Base-by-base conservation (phyloP, 2,329 filamentous ascomycete genomes). In the Boeremia lycopersici region DNA sequence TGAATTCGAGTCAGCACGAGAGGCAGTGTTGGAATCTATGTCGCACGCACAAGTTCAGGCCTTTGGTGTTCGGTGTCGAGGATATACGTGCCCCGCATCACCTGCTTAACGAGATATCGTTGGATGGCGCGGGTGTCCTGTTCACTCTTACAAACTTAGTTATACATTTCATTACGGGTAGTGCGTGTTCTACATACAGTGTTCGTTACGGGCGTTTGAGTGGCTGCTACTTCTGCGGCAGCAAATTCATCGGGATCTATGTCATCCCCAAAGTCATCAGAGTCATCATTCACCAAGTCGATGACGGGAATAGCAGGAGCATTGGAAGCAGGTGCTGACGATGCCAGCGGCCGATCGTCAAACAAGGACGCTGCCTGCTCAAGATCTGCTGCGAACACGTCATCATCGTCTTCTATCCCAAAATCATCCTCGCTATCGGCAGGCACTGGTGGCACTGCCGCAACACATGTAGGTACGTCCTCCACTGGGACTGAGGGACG, bases 101-200 rank as follows among this genome's bases (percentile, higher is more conserved):
- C 85, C 69, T 88, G 86, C 62, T 87, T 89, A 65, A 97, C 84
- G 60, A 93, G 80, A 77, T 96, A 96, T 63, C 93, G 88, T 76
- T 96, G 91, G 69, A 96, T 96, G 42, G 88, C 85, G 78, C 86
- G 88, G 64, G 82, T 79, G 73, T 87, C 89, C 72, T 72, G 80
- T 84, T 77, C 83, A 85, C 89, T 89, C 84, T 80, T 79, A 74
- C 77, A 77, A 72, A 78, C 80, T 93, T 87, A 92, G 89, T 78
- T 81, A 57, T 68, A 54, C 50, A 56, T 42, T 61, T 59, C 62
- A 59, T 60, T 52, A 59, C 51, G 39, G 41, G 53, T 56, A 34
- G 23, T 56, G 41, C 52, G 50, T 59, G 64, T 65, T 62, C 74
- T 79, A 86, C 84, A 74, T 86, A 87, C 85, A 67, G 59, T 70